Base-by-base conservation (phyloP, 2,329 filamentous ascomycete genomes). In the Fusarium subtropicale region DNA sequence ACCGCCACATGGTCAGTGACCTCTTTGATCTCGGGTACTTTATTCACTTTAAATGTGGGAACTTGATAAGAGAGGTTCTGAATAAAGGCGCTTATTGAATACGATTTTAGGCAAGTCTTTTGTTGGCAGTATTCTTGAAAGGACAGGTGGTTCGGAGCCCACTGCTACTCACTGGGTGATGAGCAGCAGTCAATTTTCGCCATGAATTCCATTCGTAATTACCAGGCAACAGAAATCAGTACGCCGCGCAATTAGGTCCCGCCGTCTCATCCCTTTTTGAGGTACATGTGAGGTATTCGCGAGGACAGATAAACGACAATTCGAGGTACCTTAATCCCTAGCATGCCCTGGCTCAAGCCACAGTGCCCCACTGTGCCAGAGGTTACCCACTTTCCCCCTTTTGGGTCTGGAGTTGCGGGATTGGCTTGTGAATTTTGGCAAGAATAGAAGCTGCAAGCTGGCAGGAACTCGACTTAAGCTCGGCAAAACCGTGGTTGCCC, bases 401-500 rank as follows among this genome's bases (percentile, higher is more conserved):
- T 71, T 69, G 63, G 68, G 46, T 53, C 56, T 47, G 53, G 47
- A 45, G 33, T 22, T n/a, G 33, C 46, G 38, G 62, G 60, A 68
- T 68, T 68, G 66, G 67, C 67, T 70, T 70, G 65, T 61, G 67
- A 63, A 51, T 52, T 64, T 53, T 47, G 34, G 60, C 33, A 47
- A 36, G 28, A 26, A 20, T 38, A 46, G 44, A 62, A 67, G 56
- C 36, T 63, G 59, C 67, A 70, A 70, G 55, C 66, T 64, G 64
- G 65, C 65, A 65, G 54, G 59, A 68, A 64, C 59, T 61, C 39
- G 31, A 26, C 38, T 20, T 39, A 36, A 34, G 58, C 60, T 65
- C 72, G 71, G 69, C 34, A 70, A 73, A 74, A 69, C 69, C 56
- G 62, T 68, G 73, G 73, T 64, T 72, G 42, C 30, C 58, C 47